Base-by-base conservation (phyloP, 2,329 filamentous ascomycete genomes). In the Cladosporium sp. region DNA sequence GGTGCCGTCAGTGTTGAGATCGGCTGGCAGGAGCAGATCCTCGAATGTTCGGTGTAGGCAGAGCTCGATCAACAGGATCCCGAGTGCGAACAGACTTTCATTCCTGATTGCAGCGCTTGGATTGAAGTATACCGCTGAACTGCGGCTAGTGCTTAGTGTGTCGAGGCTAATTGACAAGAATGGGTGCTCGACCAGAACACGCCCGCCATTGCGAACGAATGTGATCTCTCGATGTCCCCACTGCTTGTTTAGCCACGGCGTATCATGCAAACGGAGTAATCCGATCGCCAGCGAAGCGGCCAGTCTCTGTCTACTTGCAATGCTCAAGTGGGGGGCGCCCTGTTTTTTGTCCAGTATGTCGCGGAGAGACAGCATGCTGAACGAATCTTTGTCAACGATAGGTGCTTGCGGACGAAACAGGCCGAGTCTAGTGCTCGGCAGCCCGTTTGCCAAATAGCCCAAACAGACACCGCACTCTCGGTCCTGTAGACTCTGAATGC, bases 31-130 rank as follows among this genome's bases (percentile, higher is more conserved):
- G 2, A 69, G 64, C 10, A 77, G 60, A 0, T 71, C 68, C 5
- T 66, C 62, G 3, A 78, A 65, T 2, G 73, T 58, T 61, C 72
- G 67, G 2, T 70, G 67, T 51, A 74, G 71, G 68, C 75, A 77
- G 4, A 79, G 70, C 63, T 78, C 75, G 28, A 77, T 75, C 3
- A 79, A 70, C 16, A 76, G 64, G 1, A 78, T 65, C 0, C 76
- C 76, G 0, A 78, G 66, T 0, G 75, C 72, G 56, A 77, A 78
- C 3, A 79, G 46, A 0, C 74, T 71, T 34, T 71, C 69, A 48
- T 77, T 77, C 0, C 70, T 67, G n/a, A 76, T 75, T 21, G 73
- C 65, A 1, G 64, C 51, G 6, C 34, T 53, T 1, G 21, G 8
- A 16, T 23, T 28, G 25, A 53, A 28, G 16, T 26, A 53, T 11